Conservation (phyloP, 2,329 filamentous ascomycete species). For the Fusarium dlaminii region DNA sequence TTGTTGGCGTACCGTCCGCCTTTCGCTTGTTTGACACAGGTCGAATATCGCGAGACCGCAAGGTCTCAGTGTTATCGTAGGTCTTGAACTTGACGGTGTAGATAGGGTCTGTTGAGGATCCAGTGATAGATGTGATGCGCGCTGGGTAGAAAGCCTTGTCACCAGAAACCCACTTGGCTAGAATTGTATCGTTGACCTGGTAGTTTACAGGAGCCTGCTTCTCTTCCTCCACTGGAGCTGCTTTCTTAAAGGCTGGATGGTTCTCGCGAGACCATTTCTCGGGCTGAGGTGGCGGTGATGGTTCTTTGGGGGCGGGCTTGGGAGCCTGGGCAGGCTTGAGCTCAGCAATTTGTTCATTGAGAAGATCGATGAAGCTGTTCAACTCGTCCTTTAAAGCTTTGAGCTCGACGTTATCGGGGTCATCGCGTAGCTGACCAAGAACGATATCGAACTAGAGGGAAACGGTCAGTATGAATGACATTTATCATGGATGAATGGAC, state of each 20-base stretch:
- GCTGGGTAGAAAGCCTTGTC: conserved; percentile 93
- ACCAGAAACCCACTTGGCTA: conserved; percentile 90
- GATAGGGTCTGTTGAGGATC: conserved; percentile 87
- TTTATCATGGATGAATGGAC: neutral
- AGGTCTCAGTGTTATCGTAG: conserved; percentile 85
- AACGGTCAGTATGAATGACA: conserved; percentile 24
- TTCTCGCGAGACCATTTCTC: conserved; percentile 85
- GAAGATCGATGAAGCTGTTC: conserved; percentile 80
- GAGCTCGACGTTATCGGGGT: conserved; percentile 82
- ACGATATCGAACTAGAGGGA: conserved; percentile 77
- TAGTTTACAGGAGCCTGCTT: conserved; percentile 66
- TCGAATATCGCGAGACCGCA: conserved; percentile 84
- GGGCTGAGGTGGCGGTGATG: conserved; percentile 63
- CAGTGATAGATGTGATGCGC: conserved; percentile 91
- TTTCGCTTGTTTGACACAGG: conserved; percentile 86
- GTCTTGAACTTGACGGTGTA: conserved; percentile 96
- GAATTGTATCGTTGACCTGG: conserved; percentile 87
- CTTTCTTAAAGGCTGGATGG: conserved; percentile 78
- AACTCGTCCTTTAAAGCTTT: conserved; percentile 82
- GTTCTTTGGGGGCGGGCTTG: conserved; percentile 56
- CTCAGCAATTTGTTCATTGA: conserved; percentile 83
- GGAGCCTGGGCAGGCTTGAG: conserved; percentile 65
- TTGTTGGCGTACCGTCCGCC: conserved; percentile 76
- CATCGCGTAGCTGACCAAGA: conserved; percentile 77
- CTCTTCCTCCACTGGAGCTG: conserved; percentile 58